phyloP scores from a whole-genome alignment of 768 basidiomycete genomes.

The Baorangia bicolor region DNA sequence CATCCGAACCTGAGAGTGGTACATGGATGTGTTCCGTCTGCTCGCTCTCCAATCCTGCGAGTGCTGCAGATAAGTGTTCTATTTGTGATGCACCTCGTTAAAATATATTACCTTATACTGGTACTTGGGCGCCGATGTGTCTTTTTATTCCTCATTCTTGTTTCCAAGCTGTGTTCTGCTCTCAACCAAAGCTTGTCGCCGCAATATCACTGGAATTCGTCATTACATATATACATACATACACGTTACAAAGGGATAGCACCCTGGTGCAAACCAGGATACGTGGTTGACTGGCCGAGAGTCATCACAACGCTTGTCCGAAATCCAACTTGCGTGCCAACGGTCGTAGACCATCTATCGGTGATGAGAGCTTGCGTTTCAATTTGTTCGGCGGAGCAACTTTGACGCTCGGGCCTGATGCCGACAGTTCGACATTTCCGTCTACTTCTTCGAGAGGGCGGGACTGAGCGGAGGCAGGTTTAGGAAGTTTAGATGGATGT shows the following conservation, averaged over 20 bases:
- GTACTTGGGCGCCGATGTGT: slow-evolving; percentile 2
- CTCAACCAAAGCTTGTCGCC: background rate
- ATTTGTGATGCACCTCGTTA: slow-evolving; percentile 48
- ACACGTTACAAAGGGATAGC: background rate
- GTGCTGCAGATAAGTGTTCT: slow-evolving; percentile 45
- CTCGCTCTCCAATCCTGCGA: slow-evolving; percentile 44
- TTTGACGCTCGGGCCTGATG: slow-evolving; percentile 51
- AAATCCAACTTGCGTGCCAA: slow-evolving; percentile 76
- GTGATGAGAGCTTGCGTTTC: slow-evolving; percentile 70
- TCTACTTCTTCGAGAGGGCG: slow-evolving; percentile 77
- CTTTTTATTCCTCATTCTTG: slow-evolving; percentile 15
- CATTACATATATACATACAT: slow-evolving; percentile 4
- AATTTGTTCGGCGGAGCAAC: slow-evolving; percentile 52
- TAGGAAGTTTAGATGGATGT: slow-evolving; percentile 85
- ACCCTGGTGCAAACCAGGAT: background rate
- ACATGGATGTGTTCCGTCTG: slow-evolving; percentile 44
- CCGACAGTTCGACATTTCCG: slow-evolving; percentile 59
- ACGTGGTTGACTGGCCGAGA: background rate
- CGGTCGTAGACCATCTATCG: slow-evolving; percentile 50
- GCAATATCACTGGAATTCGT: slow-evolving; percentile 3
- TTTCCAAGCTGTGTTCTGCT: background rate
- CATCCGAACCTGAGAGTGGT: slow-evolving; percentile 22
- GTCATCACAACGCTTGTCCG: slow-evolving; percentile 38
- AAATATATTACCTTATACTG: slow-evolving; percentile 11
- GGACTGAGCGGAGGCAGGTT: slow-evolving; percentile 49